phyloP scores from a whole-genome alignment of 495 filamentous ascomycete genomes.

The Apiosordaria backusii region DNA sequence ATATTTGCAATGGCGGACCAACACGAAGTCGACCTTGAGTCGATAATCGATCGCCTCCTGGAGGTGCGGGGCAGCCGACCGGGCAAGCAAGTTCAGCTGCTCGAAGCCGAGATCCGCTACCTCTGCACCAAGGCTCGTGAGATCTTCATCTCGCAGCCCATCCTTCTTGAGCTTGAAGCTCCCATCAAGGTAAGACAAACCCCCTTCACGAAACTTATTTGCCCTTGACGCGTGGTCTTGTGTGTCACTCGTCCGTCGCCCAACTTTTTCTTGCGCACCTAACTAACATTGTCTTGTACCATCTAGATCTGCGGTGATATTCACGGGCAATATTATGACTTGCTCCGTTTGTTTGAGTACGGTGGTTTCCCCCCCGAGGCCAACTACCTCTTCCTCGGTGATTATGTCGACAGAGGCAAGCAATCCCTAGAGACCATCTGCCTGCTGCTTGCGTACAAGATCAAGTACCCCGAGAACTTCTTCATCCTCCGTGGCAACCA shows the following conservation, averaged over 20 bases:
- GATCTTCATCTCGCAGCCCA: conserved; percentile 99
- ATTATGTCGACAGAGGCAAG: conserved; percentile 99
- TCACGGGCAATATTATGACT: conserved; percentile 98
- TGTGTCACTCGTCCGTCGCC: conserved; percentile 23
- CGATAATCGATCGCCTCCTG: conserved; percentile 95
- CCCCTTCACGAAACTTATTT: no score
- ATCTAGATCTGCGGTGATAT: conserved; percentile 96
- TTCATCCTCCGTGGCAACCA: conserved; percentile 98
- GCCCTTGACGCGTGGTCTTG: not conserved
- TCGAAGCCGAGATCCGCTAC: conserved; percentile 95
- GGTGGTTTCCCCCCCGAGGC: conserved; percentile 98
- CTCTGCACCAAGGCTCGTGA: conserved; percentile 98
- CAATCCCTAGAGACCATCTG: conserved; percentile 99
- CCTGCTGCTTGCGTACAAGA: conserved; percentile 97
- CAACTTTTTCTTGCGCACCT: conserved; percentile 4
- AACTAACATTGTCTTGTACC: conserved; percentile 21
- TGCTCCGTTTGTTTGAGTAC: conserved; percentile 96
- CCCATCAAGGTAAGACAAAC: conserved; percentile 81
- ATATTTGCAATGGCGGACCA: conserved; percentile 79
- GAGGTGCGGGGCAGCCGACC: conserved; percentile 97
- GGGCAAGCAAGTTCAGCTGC: conserved; percentile 95
- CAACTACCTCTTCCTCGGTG: conserved; percentile 98
- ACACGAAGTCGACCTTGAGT: conserved; percentile 96
- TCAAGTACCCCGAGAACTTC: conserved; percentile 99
- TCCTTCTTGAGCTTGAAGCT: conserved; percentile 93